Evolutionary conservation across 371 early-diverging fungal genomes (phyloP).

Genomic region (Conidiobolus incongruus): DNA sequence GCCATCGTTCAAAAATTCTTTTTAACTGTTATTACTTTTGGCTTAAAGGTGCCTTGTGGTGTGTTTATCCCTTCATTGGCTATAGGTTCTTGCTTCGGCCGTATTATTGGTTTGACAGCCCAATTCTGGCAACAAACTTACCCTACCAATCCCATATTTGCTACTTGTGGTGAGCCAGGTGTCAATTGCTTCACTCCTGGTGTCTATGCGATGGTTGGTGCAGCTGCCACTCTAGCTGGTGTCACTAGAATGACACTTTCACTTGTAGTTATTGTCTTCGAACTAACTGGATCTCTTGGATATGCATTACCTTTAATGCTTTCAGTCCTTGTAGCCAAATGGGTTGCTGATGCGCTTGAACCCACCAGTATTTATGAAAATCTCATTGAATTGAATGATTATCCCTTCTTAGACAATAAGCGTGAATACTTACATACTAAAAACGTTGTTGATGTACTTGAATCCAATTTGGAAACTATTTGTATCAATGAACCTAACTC

Average conservation of each 20-base stretch:
- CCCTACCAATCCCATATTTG: conserved; percentile 30
- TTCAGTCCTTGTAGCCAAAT: conserved; percentile 42
- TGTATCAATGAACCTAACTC: conserved; percentile 30
- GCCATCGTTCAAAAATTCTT: conserved; percentile 38
- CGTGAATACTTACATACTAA: conserved; percentile 24
- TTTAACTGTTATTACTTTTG: conserved; percentile 54
- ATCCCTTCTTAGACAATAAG: conserved; percentile 49
- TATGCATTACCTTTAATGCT: conserved; percentile 54
- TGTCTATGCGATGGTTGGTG: conserved; percentile 84
- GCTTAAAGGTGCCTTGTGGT: conserved; percentile 43
- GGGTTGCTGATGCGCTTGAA: conserved; percentile 37
- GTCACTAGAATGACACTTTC: conserved; percentile 85
- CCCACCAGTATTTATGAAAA: conserved; percentile 41
- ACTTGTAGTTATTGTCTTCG: conserved; percentile 42
- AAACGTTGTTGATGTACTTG: conserved; percentile 19
- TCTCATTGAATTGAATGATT: conserved; percentile 30
- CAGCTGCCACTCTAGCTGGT: conserved; percentile 71
- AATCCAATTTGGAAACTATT: conserved; percentile 24
- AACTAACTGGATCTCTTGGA: conserved; percentile 60
- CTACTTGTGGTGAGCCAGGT: conserved; percentile 23
- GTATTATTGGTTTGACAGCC: conserved; percentile 33
- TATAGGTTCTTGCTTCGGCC: conserved; percentile 48
- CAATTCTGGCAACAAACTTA: conserved; percentile 11
- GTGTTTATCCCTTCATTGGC: conserved; percentile 53
- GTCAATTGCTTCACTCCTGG: conserved; percentile 71